Percentiles rank a stretch among this genome's conserved stretches.
Evolutionary conservation across 805 yeast species (phyloP).

Genomic region (Suhomyces tanzawaensis): DNA sequence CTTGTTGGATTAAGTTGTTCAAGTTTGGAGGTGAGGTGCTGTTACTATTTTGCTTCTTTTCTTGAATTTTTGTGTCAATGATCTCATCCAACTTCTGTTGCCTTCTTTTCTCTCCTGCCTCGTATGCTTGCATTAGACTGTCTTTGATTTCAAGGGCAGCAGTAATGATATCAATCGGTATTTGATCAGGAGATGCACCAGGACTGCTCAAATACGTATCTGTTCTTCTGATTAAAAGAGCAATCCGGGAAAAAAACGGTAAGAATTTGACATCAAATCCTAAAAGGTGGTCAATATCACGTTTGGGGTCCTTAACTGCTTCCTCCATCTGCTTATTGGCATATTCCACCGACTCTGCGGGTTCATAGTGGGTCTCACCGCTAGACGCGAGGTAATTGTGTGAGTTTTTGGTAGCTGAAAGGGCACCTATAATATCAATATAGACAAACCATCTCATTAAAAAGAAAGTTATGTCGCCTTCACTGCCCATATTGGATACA

Average conservation of each 20-base stretch:
- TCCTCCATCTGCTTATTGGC: constrained; percentile 8
- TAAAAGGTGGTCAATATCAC: constrained; percentile 56
- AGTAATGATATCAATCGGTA: constrained; percentile 22
- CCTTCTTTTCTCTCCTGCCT: constrained; percentile 27
- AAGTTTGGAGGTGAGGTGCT: constrained; percentile 16
- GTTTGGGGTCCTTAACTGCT: constrained; percentile 19
- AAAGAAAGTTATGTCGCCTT: constrained; percentile 49
- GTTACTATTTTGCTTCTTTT: constrained; percentile 3
- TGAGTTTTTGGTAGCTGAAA: constrained; percentile 50
- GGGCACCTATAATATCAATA: constrained; percentile 59
- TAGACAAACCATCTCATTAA: constrained; percentile 68
- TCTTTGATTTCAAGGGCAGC: constrained; percentile 40
- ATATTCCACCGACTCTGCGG: constrained; percentile 21
- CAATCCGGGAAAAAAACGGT: constrained; percentile 54
- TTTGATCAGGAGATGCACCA: constrained; percentile 5
- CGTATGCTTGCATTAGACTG: constrained; percentile 17
- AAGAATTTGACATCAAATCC: constrained; percentile 68
- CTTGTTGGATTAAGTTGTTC: constrained; percentile 26
- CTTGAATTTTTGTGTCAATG: constrained; percentile 11
- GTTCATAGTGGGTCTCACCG: constrained; percentile 18
- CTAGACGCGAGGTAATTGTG: constrained; percentile 28
- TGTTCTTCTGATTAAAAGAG: constrained; percentile 29
- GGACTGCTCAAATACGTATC: constrained; percentile 16
- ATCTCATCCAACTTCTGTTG: constrained; percentile 21
- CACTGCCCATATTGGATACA: constrained; percentile 17